Evolutionary conservation across 2,329 filamentous ascomycete genomes (phyloP), one percentile per base, ranked within the genome.

Genomic region (Aspergillus fumigatus): DNA sequence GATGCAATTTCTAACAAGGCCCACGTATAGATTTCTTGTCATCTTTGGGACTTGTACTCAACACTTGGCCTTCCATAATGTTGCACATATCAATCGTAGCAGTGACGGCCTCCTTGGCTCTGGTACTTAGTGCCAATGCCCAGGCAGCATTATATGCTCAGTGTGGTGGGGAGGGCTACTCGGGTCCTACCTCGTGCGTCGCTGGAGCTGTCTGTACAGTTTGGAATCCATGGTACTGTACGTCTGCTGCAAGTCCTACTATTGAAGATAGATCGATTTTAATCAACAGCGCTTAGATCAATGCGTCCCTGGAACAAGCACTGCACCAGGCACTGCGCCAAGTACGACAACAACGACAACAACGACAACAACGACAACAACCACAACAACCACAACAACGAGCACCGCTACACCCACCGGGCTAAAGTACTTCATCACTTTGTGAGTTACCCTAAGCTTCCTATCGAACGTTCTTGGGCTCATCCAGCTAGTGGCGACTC

Each of bases 401-500:
- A 11, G 3, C 7, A 43, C n/a, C 21, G n/a, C n/a, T 4, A 19
- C 40, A 43, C n/a, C 40, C 19, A 43, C 40, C 10, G 40, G 40
- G 4, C 3, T 43, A 11, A 43, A 21, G 40, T 43, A 43, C n/a
- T 43, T 43, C 8, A 43, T 43, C 21, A 43, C 40, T 19, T 43
- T 43, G 40, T 43, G 40, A 43, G 40, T 11, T 21, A 0, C 40
- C 2, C n/a, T 19, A 3, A n/a, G 4, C n/a, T 35, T 35, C 11
- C 17, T 7, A 3, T 6, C 2, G 8, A 1, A 11, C 2, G 7
- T 43, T 41, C 40, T n/a, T 43, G 7, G 9, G 8, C 19, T 43
- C 2, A 19, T 43, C 40, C 4, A 43, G 17, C 10, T 21, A 43
- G 40, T 48, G 53, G 57, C 10, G 53, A 60, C 38, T 58, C 55